Evolutionary conservation across 1,284 basidiomycete species (phyloP).

Genomic region (Gymnopus androsaceus): DNA sequence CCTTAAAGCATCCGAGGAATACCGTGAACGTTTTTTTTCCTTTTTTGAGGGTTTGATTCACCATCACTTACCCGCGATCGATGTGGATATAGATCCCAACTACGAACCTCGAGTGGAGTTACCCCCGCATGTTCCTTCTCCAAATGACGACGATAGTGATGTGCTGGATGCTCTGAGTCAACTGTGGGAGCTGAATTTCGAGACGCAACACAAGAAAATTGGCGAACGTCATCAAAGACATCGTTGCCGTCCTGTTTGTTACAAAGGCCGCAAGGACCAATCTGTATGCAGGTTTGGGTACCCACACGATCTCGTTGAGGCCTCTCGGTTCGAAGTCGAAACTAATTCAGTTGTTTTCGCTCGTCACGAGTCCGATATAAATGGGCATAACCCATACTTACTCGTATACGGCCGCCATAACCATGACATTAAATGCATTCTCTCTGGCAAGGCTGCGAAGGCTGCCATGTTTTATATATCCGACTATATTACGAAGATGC

Average conservation of each 20-base stretch:
- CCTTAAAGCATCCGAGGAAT: slow-evolving; percentile 9
- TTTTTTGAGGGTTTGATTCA: slow-evolving; percentile 9
- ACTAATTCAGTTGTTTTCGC: slow-evolving; percentile 24
- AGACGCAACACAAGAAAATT: not conserved
- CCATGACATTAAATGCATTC: slow-evolving; percentile 32
- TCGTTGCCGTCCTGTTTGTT: slow-evolving; percentile 20
- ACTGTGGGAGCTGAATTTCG: not conserved
- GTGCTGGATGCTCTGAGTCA: too few relatives aligned
- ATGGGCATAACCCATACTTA: slow-evolving; percentile 27
- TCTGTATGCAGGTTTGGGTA: slow-evolving; percentile 25
- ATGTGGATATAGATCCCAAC: too few relatives aligned
- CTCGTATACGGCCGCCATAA: slow-evolving; percentile 27
- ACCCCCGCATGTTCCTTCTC: not conserved
- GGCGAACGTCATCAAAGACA: slow-evolving; percentile 22
- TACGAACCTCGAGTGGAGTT: not conserved
- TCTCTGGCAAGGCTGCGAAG: slow-evolving; percentile 28
- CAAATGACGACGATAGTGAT: not conserved
- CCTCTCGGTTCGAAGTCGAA: slow-evolving; percentile 22
- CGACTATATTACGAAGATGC: slow-evolving; percentile 33
- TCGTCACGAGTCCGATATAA: slow-evolving; percentile 24
- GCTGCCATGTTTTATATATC: slow-evolving; percentile 33
- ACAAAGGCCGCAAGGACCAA: slow-evolving; percentile 23
- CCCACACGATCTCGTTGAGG: slow-evolving; percentile 9
- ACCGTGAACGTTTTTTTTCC: slow-evolving; percentile 8
- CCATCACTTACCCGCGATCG: slow-evolving; percentile 3